Conservation (phyloP, 106 monocot genomes). For the Dioscorea dumetorum region DNA sequence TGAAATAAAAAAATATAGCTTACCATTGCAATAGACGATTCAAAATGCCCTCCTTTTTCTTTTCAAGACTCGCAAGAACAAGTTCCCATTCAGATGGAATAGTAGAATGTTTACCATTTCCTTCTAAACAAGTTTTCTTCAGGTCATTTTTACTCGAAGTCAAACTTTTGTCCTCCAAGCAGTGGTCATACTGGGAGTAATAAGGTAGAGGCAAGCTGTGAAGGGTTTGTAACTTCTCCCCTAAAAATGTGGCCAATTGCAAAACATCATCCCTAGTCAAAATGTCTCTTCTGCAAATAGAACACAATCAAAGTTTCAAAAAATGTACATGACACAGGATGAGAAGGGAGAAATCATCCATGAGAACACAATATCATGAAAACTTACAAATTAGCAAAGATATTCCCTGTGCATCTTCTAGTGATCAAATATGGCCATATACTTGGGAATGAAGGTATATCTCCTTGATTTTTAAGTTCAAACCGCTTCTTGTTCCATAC, state of each 20-base stretch:
- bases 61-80: slow-evolving; percentile 37
- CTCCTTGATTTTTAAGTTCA: slow-evolving; percentile 21
- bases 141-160: slow-evolving; percentile 10
- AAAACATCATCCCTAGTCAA: slow-evolving; percentile 49
- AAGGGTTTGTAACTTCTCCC: slow-evolving; percentile 69
- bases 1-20: slow-evolving; percentile 1
- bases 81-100: slow-evolving; percentile 54
- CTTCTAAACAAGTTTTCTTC: slow-evolving; percentile 9
- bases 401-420: slow-evolving; percentile 87
- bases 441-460: slow-evolving; percentile 13
- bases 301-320: not conserved
- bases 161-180: slow-evolving; percentile 9
- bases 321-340: not conserved
- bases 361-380: not conserved
- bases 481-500: slow-evolving; percentile 74
- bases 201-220: slow-evolving; percentile 77
- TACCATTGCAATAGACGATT: slow-evolving; percentile 65
- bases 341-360: not conserved
- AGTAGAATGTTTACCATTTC: slow-evolving; percentile 2
- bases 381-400: slow-evolving; percentile 90
- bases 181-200: slow-evolving; percentile 5
- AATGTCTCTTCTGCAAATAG: slow-evolving; percentile 65
- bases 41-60: slow-evolving; percentile 41
- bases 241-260: slow-evolving; percentile 81
- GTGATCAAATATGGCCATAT: slow-evolving; percentile 79